A percentile compares a stretch with the other conserved stretches of the same genome.
Evolutionary conservation across 331 rosid species (phyloP).

Genomic region (Dryas integrifolia): DNA sequence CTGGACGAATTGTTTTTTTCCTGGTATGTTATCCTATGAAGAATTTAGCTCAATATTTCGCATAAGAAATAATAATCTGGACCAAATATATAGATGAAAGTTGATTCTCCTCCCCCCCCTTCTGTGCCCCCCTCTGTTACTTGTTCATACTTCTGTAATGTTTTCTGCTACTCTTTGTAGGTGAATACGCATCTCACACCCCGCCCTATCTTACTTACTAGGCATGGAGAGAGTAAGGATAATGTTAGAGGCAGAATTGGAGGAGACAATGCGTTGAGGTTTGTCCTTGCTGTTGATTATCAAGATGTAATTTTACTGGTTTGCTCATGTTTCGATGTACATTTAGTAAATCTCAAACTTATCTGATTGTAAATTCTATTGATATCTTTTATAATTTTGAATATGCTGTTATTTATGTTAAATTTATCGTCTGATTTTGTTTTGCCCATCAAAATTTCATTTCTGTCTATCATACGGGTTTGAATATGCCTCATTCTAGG

Average conservation of each 20-base stretch:
- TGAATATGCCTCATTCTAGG: neutral
- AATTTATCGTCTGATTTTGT: neutral
- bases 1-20: conserved; percentile 96
- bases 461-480: neutral
- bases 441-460: neutral
- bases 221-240: conserved; percentile 98
- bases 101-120: neutral
- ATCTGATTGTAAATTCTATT: neutral
- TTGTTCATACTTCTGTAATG: neutral
- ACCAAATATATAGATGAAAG: neutral
- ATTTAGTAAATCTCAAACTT: neutral
- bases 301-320: neutral
- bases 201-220: conserved; percentile 93
- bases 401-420: neutral
- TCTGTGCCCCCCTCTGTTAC: neutral
- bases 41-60: conserved; percentile 28
- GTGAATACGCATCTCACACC: conserved; percentile 98
- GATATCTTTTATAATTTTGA: neutral
- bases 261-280: conserved; percentile 87
- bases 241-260: conserved; percentile 96
- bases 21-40: conserved; percentile 57
- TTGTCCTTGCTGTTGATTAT: conserved; percentile 17
- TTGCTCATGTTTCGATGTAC: conserved; percentile 4
- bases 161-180: conserved; percentile 34
- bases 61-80: neutral